Conservation (phyloP, 768 basidiomycete species). For the Kwoniella sp. region DNA sequence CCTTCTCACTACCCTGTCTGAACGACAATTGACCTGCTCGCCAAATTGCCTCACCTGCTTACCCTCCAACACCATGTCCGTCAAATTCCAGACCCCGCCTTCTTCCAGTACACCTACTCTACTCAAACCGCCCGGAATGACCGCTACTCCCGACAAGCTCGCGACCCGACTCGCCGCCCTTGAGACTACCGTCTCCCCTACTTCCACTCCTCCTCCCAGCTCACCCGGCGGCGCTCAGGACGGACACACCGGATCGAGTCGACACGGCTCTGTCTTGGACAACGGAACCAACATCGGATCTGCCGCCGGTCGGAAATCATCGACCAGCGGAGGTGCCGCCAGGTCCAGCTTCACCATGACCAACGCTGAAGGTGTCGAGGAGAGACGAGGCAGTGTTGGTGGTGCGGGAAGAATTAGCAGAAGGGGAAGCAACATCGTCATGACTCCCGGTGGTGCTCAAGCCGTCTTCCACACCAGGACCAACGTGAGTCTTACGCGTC, state of each 20-base stretch:
- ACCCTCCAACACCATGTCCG: neutral
- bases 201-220: slow-evolving; percentile 13
- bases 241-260: neutral
- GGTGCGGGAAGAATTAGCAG: slow-evolving; percentile 35
- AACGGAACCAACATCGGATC: slow-evolving; percentile 49
- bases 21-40: too few relatives aligned
- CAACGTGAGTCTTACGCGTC: slow-evolving; percentile 63
- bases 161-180: slow-evolving; percentile 14
- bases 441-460: slow-evolving; percentile 72
- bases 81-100: slow-evolving; percentile 1
- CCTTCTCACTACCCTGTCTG: too few relatives aligned
- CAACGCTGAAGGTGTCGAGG: slow-evolving; percentile 19
- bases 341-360: slow-evolving; percentile 25
- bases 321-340: slow-evolving; percentile 13
- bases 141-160: slow-evolving; percentile 15
- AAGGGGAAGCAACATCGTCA: slow-evolving; percentile 63
- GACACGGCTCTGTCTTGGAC: slow-evolving; percentile 31
- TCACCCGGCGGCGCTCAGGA: slow-evolving; percentile 5
- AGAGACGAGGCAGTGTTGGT: slow-evolving; percentile 29
- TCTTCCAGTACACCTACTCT: slow-evolving; percentile 4
- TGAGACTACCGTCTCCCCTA: slow-evolving; percentile 14
- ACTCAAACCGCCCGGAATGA: slow-evolving; percentile 11
- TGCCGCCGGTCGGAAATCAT: slow-evolving; percentile 38
- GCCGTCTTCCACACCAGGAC: slow-evolving; percentile 85
- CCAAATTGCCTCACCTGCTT: too few relatives aligned